phyloP scores from a whole-genome alignment of 345 rosid genomes.

The Theobroma cacao region DNA sequence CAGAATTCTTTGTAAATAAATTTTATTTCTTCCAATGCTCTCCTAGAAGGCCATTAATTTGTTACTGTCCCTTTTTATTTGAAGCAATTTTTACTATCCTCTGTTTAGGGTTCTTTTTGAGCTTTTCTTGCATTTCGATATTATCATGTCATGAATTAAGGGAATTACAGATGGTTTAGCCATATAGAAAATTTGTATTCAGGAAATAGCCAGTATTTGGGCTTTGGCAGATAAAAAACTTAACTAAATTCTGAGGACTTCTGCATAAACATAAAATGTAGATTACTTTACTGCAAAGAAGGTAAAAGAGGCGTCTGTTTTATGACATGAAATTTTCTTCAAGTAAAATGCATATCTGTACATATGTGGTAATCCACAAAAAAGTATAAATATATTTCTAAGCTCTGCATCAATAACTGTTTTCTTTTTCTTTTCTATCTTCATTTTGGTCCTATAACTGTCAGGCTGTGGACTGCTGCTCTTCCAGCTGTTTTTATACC shows the following conservation, averaged over 20 bases:
- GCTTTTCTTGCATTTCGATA: neutral
- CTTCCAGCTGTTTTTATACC: conserved; percentile 50
- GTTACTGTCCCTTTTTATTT: no score
- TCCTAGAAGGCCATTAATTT: neutral
- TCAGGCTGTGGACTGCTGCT: conserved; percentile 46
- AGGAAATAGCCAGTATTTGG: neutral
- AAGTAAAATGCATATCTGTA: neutral
- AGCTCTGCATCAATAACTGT: neutral
- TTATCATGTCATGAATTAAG: neutral
- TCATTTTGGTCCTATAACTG: neutral
- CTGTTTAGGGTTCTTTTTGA: neutral
- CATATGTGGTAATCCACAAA: neutral
- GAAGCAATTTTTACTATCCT: no score
- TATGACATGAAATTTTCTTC: neutral
- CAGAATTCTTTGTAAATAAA: neutral
- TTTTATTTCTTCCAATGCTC: neutral
- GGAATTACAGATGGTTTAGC: neutral
- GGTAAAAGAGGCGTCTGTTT: neutral
- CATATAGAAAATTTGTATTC: neutral
- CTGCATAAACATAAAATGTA: neutral
- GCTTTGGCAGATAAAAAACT: neutral
- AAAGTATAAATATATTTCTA: neutral
- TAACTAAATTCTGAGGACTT: neutral
- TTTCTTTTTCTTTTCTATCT: neutral
- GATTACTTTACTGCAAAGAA: neutral